Evolutionary conservation across 2,329 filamentous ascomycete genomes (phyloP), one percentile per base, ranked within the genome.

Genomic region (Diaporthe destruens): DNA sequence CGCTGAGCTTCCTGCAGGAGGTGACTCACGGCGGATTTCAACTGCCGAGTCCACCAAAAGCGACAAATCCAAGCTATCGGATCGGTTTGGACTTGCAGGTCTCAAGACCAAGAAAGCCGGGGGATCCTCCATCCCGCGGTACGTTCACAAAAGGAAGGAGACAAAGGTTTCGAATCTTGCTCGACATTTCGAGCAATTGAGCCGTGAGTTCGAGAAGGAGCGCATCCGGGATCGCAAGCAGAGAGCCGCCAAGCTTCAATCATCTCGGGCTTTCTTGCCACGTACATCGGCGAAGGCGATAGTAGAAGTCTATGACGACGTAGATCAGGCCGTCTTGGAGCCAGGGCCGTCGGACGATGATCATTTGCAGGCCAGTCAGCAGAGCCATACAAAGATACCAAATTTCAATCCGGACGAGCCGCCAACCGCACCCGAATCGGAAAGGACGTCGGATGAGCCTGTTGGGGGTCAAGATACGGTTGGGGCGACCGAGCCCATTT

Each of bases 141-240:
- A 96, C 34, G 90, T 98, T 36, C 91, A 93, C 65, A 93, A 91
- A 79, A 91, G 88, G 76, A 92, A 91, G 76, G 88, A 92, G 68
- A 90, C 93, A 4, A 94, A 93, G 77, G 96, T 99, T 2, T 97
- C 95, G 11, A 95, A 92, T n/a, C 87, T 99, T 65, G 94, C 96
- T 23, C 94, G 94, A 77, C 96, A 98, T 80, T 98, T 99, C 79
- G 97, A 99, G 81, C 95, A 98, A 81, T 87, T 99, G 71, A 98
- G 95, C 77, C 92, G 95, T 32, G 97, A 99, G 79, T 99, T 99
- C 76, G 95, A 98, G 79, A 97, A 96, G 78, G 96, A 99, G 82
- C 90, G 96, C 56, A 89, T 97, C 76, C 92, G 93, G 63, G 96
- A 98, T 80, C 90, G 94, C 76, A 92, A 92, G 77, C 93, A 95